Conservation (phyloP, 2,329 filamentous ascomycete species). For the Trichoderma koningiopsis region DNA sequence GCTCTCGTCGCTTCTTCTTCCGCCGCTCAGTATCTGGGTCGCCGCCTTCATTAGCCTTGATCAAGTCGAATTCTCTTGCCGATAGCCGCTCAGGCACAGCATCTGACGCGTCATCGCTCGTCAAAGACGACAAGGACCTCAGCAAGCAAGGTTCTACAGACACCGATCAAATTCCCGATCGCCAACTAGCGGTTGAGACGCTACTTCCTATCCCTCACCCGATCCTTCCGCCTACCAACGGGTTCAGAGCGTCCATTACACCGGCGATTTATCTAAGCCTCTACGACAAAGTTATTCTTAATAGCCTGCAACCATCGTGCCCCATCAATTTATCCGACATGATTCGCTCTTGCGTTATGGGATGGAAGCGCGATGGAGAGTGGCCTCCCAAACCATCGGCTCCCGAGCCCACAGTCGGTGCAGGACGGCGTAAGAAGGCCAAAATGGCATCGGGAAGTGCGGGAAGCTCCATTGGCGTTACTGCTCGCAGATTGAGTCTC, state of each 20-base stretch:
- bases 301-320: conserved; percentile 78
- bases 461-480: conserved; percentile 35
- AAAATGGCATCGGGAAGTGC: conserved; percentile 31
- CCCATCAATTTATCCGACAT: conserved; percentile 87
- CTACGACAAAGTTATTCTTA: conserved; percentile 84
- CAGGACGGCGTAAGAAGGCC: conserved; percentile 45
- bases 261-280: conserved; percentile 76
- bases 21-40: conserved; percentile 49
- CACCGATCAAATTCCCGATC: conserved; percentile 35
- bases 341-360: conserved; percentile 76
- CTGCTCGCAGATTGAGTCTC: conserved; percentile 50
- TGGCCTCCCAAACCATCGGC: conserved; percentile 70
- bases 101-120: conserved; percentile 48
- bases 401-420: conserved; percentile 41
- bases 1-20: conserved; percentile 55
- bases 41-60: conserved; percentile 36
- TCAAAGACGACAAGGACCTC: conserved; percentile 42
- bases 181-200: conserved; percentile 53
- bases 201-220: conserved; percentile 74
- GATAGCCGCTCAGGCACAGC: conserved; percentile 42
- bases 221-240: conserved; percentile 71
- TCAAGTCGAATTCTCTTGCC: conserved; percentile 16
- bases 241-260: conserved; percentile 75
- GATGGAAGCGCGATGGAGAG: conserved; percentile 91
- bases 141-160: conserved; percentile 40